Base-by-base conservation (phyloP, 176 grass and related monocot species). In the Triticum urartu region DNA sequence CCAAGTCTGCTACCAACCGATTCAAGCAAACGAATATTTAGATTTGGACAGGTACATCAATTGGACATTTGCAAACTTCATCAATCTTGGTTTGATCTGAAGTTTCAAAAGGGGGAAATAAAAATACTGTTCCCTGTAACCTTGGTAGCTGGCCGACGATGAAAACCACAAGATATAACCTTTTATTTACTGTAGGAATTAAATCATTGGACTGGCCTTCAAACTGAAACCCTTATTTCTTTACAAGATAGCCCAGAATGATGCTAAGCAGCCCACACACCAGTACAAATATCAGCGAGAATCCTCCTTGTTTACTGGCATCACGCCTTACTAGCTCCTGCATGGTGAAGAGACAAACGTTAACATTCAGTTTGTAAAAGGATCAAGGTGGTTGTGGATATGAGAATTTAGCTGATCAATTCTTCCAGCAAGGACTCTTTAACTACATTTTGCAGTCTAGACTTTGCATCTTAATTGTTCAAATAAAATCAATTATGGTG, bases 181-280 rank as follows among this genome's bases (percentile, higher is more conserved):
- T 83, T 75, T 92, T 89, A 86, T 92, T 92, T 80, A 86, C 87
- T 25, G 36, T 52, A 80, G 5, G 6, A 22, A 65, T 70, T 77
- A 73, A 40, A 25, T 7, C 24, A 75, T 0, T 30, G 15, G 9
- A 80, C 25, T 62, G 86, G 58, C 63, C 48, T 63, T 32, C 40
- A 82, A 9, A 9, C 75, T 60, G 48, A 33, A 86, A 76, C 75
- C 68, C 38, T 92, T 71, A 95, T 83, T 86, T 95, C 71, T 90
- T 92, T 74, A 90, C 79, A 88, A 95, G 30, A 80, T 86, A 95
- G 14, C 90, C 90, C 26, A 95, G 64, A 84, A 95, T 56, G 26
- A 92, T 59, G 73, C 90, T 82, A 60, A 92, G 80, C 76, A 92
- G 35, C 20, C 54, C 90, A 66, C 86, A 63, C 1, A 78, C 61